A percentile compares a stretch with the other conserved stretches of the same genome.
Evolutionary conservation across 2,329 filamentous ascomycete genomes (phyloP).

Genomic region (Paracoccidioides brasiliensis): DNA sequence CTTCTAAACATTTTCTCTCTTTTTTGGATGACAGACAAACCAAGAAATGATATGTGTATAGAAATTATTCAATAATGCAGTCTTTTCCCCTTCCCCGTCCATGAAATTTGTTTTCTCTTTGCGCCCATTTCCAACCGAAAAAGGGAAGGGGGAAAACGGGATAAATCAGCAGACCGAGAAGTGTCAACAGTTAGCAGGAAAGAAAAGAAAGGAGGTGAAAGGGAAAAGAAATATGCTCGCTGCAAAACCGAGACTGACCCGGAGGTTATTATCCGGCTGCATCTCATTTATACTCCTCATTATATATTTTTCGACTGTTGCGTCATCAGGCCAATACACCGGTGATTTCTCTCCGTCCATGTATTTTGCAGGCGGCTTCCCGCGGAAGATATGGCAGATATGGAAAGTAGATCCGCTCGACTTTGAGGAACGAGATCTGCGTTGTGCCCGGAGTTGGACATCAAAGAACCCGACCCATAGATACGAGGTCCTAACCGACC

Average conservation of each 20-base stretch:
- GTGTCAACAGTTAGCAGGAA: not conserved
- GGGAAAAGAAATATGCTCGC: not conserved
- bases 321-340: constrained; percentile 20
- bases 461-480: constrained; percentile 52
- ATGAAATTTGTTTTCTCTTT: constrained; percentile 25
- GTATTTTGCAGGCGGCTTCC: constrained; percentile 34
- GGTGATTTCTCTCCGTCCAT: constrained; percentile 8
- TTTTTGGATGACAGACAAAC: not conserved
- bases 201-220: not conserved
- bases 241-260: not conserved
- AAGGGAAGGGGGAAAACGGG: not conserved
- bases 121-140: not conserved
- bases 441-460: constrained; percentile 51
- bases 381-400: constrained; percentile 61
- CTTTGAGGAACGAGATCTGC: constrained; percentile 51
- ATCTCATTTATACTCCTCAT: constrained; percentile 33
- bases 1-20: not conserved
- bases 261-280: constrained; percentile 22
- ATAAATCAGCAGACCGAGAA: not conserved
- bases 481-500: constrained; percentile 58
- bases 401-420: constrained; percentile 58
- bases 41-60: not conserved
- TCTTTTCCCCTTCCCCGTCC: not conserved
- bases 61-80: not conserved
- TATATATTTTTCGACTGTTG: constrained; percentile 36